Base-by-base conservation (phyloP, 202 grass and related monocot species). In the Sporobolus alterniflorus region DNA sequence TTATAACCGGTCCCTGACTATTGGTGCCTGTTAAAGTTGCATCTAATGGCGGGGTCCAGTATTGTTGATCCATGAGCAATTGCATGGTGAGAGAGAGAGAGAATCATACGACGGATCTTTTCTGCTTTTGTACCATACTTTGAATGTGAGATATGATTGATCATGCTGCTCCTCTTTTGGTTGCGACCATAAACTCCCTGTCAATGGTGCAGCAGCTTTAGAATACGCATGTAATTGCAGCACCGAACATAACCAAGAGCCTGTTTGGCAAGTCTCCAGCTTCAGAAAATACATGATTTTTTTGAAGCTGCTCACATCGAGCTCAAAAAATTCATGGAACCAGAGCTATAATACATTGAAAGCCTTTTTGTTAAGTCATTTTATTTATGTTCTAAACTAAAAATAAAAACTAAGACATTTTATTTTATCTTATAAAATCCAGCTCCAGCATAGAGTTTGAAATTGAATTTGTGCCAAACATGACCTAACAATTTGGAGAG, bases 71-170 rank as follows among this genome's bases (percentile, higher is more conserved):
- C 63, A 11, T 40, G 40, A 30, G 60, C 57, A 74, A 48, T 47
- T 74, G 76, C 57, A 67, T 41, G 22, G 74, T 42, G 54, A 46
- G 16, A 79, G 22, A 39, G 29, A 50, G 30, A 71, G 72, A 82
- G 44, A 71, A 73, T 81, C 48, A 77, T 29, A 59, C 9, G 80
- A 73, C 25, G 21, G 64, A 20, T 69, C 15, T 64, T 70, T 85
- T 59, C 54, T 76, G 46, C 87, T 84, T 70, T 89, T 18, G 34
- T 1, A 26, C n/a, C 44, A 69, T 76, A 20, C 28, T 49, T 78
- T 75, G 81, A 6, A 9, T 68, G 41, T 29, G 69, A 84, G 80
- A 87, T 77, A 76, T 40, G 66, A 61, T 30, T 18, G 44, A 66
- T 76, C 71, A 47, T 73, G 67, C 15, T 78, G 71, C 74, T 64